Conservation (phyloP, 352 stramenopile species). For the Lagenidium sp. region DNA sequence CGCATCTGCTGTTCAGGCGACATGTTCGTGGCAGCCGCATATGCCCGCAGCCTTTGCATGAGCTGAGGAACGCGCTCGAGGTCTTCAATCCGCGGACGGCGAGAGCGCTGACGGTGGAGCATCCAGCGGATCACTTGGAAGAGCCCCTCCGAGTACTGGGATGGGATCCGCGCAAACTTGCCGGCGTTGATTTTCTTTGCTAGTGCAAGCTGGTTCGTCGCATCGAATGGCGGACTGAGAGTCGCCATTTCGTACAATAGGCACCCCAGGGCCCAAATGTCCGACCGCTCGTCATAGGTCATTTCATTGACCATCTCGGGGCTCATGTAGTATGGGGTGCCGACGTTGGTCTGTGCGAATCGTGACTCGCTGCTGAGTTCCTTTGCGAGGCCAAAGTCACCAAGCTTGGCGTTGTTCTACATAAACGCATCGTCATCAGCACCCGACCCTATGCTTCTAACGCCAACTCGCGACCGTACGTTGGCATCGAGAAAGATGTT, state of each 20-base stretch:
- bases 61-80: conserved; percentile 76
- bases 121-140: conserved; percentile 89
- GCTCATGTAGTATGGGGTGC: conserved; percentile 92
- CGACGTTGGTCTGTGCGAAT: conserved; percentile 88
- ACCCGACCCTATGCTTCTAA: too few species aligned
- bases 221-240: conserved; percentile 87
- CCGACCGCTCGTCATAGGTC: conserved; percentile 89
- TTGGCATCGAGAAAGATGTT: conserved; percentile 91
- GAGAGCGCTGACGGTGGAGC: conserved; percentile 76
- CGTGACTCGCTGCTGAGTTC: conserved; percentile 86
- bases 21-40: conserved; percentile 47
- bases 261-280: conserved; percentile 89
- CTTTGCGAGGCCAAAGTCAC: conserved; percentile 89
- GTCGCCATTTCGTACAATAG: conserved; percentile 89
- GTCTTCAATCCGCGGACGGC: conserved; percentile 78
- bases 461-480: conserved; percentile 30
- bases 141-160: conserved; percentile 86
- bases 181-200: conserved; percentile 92
- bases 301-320: conserved; percentile 90
- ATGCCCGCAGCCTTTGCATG: conserved; percentile 71
- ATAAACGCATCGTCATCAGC: too few species aligned
- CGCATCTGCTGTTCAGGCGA: conserved; percentile 62
- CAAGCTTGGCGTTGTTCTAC: conserved; percentile 88
- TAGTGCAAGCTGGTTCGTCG: conserved; percentile 87
- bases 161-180: conserved; percentile 87